phyloP scores from a whole-genome alignment of 1,139 yeast species.

The Geotrichum aggregatum region DNA sequence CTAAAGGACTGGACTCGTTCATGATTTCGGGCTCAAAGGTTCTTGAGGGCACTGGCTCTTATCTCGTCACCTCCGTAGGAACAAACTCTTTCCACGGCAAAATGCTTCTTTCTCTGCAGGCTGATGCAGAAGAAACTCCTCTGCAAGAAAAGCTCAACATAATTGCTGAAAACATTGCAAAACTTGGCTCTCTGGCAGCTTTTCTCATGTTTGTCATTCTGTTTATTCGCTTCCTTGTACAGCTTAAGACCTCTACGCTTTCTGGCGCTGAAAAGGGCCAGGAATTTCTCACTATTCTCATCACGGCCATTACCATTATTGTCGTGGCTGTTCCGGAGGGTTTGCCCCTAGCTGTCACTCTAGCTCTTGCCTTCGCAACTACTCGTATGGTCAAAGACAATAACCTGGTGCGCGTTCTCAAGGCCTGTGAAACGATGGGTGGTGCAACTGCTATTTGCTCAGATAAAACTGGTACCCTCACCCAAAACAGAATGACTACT shows the following conservation, averaged over 20 bases:
- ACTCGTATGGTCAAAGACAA: constrained; percentile 97
- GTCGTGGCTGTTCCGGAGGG: constrained; percentile 99
- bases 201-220: constrained; percentile 69
- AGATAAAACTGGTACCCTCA: constrained; percentile 93
- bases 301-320: constrained; percentile 85
- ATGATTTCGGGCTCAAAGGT: constrained; percentile 89
- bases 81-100: constrained; percentile 83
- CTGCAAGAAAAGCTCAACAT: constrained; percentile 74
- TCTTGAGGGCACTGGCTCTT: constrained; percentile 80
- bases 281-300: constrained; percentile 74
- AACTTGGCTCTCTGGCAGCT: constrained; percentile 86
- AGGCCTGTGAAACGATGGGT: constrained; percentile 98
- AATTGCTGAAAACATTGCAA: constrained; percentile 90
- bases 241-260: constrained; percentile 50
- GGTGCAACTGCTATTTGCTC: constrained; percentile 96
- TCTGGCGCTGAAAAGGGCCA: constrained; percentile 77
- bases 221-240: constrained; percentile 69
- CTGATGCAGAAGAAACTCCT: constrained; percentile 81
- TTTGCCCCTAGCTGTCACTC: constrained; percentile 89
- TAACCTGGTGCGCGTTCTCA: constrained; percentile 84
- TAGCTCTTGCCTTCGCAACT: constrained; percentile 95
- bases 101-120: constrained; percentile 73
- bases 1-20: constrained; percentile 62
- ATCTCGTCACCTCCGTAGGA: constrained; percentile 88
- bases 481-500: constrained; percentile 87